phyloP scores from a whole-genome alignment of 345 rosid species.

The Salix caprea region DNA sequence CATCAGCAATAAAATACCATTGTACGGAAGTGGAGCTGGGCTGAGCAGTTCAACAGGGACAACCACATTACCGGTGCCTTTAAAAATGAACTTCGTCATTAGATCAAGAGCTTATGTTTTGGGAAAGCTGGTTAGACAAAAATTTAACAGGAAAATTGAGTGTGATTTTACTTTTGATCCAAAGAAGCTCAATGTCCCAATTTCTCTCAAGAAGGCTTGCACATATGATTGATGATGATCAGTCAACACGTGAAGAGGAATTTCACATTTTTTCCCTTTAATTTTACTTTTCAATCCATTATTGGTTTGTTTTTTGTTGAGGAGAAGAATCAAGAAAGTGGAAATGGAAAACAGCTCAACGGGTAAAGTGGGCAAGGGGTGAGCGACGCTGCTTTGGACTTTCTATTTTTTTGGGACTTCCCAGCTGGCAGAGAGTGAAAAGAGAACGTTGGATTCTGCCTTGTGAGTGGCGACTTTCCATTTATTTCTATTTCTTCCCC shows the following conservation, averaged over 20 bases:
- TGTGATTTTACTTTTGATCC: constrained; percentile 62
- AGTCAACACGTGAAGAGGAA: background rate
- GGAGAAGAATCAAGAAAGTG: background rate
- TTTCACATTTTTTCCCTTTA: background rate
- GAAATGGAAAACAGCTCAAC: constrained; percentile 44
- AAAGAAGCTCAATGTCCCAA: constrained; percentile 55
- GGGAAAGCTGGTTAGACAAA: constrained; percentile 87
- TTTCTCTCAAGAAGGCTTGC: constrained; percentile 70
- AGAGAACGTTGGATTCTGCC: constrained; percentile 21
- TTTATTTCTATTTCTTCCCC: constrained; percentile 11
- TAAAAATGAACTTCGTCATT: constrained; percentile 53
- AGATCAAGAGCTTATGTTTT: constrained; percentile 75
- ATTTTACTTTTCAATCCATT: background rate
- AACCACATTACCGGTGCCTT: constrained; percentile 50
- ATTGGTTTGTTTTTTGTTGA: background rate
- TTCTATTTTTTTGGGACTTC: constrained; percentile 13
- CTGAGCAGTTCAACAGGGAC: constrained; percentile 57
- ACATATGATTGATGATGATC: constrained; percentile 36
- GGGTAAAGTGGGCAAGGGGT: constrained; percentile 32
- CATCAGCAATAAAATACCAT: constrained; percentile 62
- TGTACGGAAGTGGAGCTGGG: constrained; percentile 82
- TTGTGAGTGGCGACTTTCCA: constrained; percentile 11
- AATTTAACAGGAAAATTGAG: constrained; percentile 57
- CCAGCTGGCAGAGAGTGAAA: constrained; percentile 25
- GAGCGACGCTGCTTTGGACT: constrained; percentile 12